Base-by-base conservation (phyloP, 2,329 filamentous ascomycete species). In the Paracoccidioides lutzii region DNA sequence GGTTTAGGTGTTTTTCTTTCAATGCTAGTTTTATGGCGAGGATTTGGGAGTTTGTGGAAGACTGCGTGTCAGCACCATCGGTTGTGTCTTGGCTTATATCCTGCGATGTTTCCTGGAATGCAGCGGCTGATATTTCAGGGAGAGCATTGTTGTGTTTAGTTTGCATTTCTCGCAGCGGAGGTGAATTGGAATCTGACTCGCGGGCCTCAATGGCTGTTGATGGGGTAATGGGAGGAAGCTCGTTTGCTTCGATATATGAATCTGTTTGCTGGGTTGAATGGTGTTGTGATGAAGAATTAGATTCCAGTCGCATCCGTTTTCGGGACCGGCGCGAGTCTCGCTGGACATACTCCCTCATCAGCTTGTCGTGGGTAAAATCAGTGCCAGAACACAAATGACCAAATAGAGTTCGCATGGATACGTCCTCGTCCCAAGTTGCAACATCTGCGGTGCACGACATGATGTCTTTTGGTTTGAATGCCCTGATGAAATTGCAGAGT, bases 361-460 rank as follows among this genome's bases (percentile, higher is more conserved):
- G 63, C 5, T 65, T 44, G 60, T 95, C 88, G 62, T 91, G 83
- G 0, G 73, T 70, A 64, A 91, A 94, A 0, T 59, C 59, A 0
- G 73, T 66, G 0, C 73, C 77, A 0, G 79, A 81, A 66, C 89
- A 95, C 33, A 82, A 71, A 28, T 81, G 68, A 0, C 87, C 87
- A 63, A 95, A 95, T 0, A 95, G 75, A 0, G 68, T 72, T n/a
- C 73, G 60, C 60, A 95, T 86, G 5, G 82, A 84, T 6, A 83
- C 70, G 5, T 72, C 69, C 58, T 82, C 74, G 33, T 73, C 72
- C 90, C 90, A 96, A 0, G 72, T 72, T 0, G 69, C 63, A 14
- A 78, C 70, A 58, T 88, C 78, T 1, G 85, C 81, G 0, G 89
- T 95, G 65, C 90, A 95, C 0, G 90, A 89, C 74, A 85, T 87